A percentile compares a stretch with the other conserved stretches of the same genome.
phyloP scores from a whole-genome alignment of 106 monocot species.

The Iris macrosiphon region DNA sequence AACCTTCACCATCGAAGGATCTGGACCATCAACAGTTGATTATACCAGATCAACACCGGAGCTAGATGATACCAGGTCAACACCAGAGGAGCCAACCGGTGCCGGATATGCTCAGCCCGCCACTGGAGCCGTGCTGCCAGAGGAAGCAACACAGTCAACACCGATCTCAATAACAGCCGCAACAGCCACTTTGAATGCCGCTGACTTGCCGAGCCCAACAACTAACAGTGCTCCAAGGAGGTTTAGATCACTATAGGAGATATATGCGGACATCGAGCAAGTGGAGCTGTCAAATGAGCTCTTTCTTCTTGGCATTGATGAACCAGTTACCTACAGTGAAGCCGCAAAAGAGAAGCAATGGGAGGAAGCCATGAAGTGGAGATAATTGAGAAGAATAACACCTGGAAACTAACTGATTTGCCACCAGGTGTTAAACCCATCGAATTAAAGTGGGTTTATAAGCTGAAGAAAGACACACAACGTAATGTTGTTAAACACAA shows the following conservation, averaged over 20 bases:
- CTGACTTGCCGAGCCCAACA: not conserved
- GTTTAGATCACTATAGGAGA: not conserved
- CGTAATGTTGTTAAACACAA: conserved; percentile 1
- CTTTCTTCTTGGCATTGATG: not conserved
- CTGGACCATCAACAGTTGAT: not conserved
- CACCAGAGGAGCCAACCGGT: not conserved
- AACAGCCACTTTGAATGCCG: not conserved
- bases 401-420: not conserved
- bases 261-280: not conserved
- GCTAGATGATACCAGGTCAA: not conserved
- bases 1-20: not conserved
- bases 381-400: not conserved
- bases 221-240: not conserved
- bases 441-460: not conserved
- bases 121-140: not conserved
- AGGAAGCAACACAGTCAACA: not conserved
- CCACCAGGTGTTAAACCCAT: not conserved
- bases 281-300: not conserved
- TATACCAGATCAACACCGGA: not conserved
- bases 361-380: not conserved
- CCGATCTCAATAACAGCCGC: not conserved
- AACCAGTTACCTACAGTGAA: not conserved
- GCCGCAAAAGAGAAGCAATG: not conserved
- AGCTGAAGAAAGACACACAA: not conserved
- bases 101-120: not conserved